These are phyloP conservation scores for Colletotrichum echinochloae DNA, from an alignment of 2,329 filamentous ascomycete genomes.

Conservation along the genomic window DNA sequence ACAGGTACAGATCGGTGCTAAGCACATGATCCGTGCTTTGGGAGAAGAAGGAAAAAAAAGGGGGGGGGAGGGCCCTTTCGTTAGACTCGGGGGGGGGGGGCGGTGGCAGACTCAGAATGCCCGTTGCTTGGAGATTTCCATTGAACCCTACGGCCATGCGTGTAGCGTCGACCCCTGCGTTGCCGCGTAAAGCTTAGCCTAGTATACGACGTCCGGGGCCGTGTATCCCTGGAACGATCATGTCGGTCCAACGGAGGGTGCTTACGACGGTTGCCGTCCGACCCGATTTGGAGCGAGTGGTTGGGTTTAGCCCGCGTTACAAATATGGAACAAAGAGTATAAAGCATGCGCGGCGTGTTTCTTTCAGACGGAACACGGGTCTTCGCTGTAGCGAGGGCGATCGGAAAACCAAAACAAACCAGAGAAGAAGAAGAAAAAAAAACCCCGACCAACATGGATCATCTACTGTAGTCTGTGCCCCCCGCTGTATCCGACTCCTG, in stretches of 20 bases:
- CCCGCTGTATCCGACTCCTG: no score
- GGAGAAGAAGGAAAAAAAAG: no score
- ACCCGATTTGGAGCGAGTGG: slow-evolving; percentile 13
- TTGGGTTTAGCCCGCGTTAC: slow-evolving; percentile 30
- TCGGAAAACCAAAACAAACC: no score
- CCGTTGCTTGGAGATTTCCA: not conserved
- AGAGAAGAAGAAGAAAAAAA: not conserved
- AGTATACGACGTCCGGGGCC: not conserved
- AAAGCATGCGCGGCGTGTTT: slow-evolving; percentile 13
- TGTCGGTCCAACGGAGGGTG: not conserved
- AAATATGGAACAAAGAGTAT: slow-evolving; percentile 27
- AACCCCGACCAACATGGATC: not conserved
- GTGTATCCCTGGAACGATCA: slow-evolving; percentile 11
- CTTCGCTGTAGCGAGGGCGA: not conserved
- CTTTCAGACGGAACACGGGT: slow-evolving; percentile 15
- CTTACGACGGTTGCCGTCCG: slow-evolving; percentile 25
- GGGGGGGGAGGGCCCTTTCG: not conserved
- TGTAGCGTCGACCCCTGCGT: not conserved
- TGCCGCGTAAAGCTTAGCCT: not conserved
- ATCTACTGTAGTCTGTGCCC: no score
- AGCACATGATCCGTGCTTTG: slow-evolving; percentile 23
- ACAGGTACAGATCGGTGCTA: not conserved
- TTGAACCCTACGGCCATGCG: slow-evolving; percentile 1
- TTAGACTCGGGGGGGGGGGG: no score
- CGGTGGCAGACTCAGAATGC: not conserved